These are phyloP conservation scores for Nematocida ausubeli DNA, from an alignment of 371 early-diverging fungal species.

Conservation along the genomic window DNA sequence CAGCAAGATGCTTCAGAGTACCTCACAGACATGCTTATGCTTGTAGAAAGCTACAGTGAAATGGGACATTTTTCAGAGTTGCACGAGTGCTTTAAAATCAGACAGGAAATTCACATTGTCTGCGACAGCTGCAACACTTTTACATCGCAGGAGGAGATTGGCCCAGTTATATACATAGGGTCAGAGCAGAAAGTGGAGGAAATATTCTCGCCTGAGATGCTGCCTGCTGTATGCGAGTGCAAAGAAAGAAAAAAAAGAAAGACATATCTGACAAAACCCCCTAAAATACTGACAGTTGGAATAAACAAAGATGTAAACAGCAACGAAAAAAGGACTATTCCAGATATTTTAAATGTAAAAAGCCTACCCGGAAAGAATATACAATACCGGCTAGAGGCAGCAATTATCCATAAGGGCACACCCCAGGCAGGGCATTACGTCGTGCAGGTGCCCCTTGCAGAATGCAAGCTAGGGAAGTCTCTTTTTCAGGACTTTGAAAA, in stretches of 20 bases:
- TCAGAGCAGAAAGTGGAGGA: neutral
- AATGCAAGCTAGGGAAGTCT: neutral
- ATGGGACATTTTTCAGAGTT: conserved; percentile 43
- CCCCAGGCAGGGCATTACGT: conserved; percentile 37
- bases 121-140: neutral
- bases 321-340: neutral
- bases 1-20: conserved; percentile 67
- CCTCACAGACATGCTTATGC: conserved; percentile 36
- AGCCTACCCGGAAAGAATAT: neutral
- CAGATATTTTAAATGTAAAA: neutral
- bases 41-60: conserved; percentile 51
- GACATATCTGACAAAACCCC: neutral
- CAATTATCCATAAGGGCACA: conserved; percentile 36
- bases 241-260: conserved; percentile 2
- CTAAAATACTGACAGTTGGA: conserved; percentile 7
- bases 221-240: conserved; percentile 13
- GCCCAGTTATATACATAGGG: conserved; percentile 5
- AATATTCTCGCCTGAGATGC: neutral
- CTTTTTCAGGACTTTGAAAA: neutral
- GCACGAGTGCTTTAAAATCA: conserved; percentile 35
- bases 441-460: neutral
- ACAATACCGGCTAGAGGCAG: conserved; percentile 2
- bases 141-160: neutral
- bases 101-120: neutral
- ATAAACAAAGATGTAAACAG: neutral